These are phyloP conservation scores for Adansonia madagascariensis DNA, from an alignment of 441 rosid species.

Conservation along the genomic window DNA sequence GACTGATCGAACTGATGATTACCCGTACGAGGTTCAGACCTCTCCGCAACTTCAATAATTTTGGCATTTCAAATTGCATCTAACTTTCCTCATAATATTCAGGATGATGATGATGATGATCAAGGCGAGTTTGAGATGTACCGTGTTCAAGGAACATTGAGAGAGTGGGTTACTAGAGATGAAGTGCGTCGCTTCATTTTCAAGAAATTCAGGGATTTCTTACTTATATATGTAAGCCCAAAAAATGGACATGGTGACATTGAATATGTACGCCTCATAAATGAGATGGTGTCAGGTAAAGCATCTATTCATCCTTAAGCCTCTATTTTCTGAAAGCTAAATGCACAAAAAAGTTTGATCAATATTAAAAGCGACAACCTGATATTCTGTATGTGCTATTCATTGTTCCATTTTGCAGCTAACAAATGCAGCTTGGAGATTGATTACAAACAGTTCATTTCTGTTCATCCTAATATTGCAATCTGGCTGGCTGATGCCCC, in stretches of 20 bases:
- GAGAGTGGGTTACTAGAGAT: constrained; percentile 98
- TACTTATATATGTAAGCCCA: constrained; percentile 75
- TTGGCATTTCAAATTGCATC: constrained; percentile 19
- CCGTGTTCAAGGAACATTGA: constrained; percentile 82
- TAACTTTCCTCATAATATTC: constrained; percentile 1
- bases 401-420: constrained; percentile 55
- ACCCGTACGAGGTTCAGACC: constrained; percentile 55
- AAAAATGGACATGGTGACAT: constrained; percentile 68
- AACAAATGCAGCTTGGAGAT: constrained; percentile 92
- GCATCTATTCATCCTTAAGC: constrained; percentile 7
- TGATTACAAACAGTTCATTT: constrained; percentile 88
- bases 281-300: constrained; percentile 92
- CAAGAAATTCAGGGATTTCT: constrained; percentile 84
- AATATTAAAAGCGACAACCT: neutral
- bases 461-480: constrained; percentile 91
- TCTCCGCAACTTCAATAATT: neutral
- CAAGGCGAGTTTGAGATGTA: constrained; percentile 93
- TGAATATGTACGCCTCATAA: constrained; percentile 81
- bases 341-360: neutral
- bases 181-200: constrained; percentile 95
- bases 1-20: constrained; percentile 90
- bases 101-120: constrained; percentile 75
- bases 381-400: neutral
- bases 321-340: neutral
- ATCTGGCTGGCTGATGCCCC: constrained; percentile 99